Conservation (phyloP, 805 yeast species). For the Metschnikowia shivogae region DNA sequence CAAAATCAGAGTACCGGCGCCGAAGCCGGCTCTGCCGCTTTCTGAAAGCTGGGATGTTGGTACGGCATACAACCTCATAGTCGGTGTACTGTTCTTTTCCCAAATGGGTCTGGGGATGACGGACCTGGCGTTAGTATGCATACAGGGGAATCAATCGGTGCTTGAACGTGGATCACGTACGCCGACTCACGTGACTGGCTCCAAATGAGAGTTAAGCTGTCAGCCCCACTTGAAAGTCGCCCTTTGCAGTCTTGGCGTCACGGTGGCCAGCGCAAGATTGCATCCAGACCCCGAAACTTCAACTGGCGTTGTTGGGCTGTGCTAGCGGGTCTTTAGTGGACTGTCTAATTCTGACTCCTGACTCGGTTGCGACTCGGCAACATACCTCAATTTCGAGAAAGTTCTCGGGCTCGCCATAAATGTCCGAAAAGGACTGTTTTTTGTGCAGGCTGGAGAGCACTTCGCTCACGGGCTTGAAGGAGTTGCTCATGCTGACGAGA, state of each 20-base stretch:
- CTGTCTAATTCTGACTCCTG: no score
- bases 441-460: constrained; percentile 37
- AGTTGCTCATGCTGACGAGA: constrained; percentile 1
- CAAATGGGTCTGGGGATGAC: constrained; percentile 72
- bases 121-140: constrained; percentile 35
- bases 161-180: no score
- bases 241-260: no score
- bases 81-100: constrained; percentile 78
- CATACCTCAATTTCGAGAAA: constrained; percentile 85
- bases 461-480: constrained; percentile 44
- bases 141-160: no score
- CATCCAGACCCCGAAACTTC: no score
- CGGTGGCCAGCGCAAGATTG: no score
- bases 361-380: neutral
- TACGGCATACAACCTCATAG: constrained; percentile 83
- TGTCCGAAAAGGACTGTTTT: constrained; percentile 67
- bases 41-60: constrained; percentile 86
- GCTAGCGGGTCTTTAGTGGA: no score
- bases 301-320: no score
- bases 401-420: constrained; percentile 93
- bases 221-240: no score
- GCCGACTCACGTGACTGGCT: no score
- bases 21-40: constrained; percentile 63
- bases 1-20: constrained; percentile 88
- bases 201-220: no score